Evolutionary conservation across 192 early-diverging fungal genomes (phyloP).

Genomic region (Chytriomyces confervae): DNA sequence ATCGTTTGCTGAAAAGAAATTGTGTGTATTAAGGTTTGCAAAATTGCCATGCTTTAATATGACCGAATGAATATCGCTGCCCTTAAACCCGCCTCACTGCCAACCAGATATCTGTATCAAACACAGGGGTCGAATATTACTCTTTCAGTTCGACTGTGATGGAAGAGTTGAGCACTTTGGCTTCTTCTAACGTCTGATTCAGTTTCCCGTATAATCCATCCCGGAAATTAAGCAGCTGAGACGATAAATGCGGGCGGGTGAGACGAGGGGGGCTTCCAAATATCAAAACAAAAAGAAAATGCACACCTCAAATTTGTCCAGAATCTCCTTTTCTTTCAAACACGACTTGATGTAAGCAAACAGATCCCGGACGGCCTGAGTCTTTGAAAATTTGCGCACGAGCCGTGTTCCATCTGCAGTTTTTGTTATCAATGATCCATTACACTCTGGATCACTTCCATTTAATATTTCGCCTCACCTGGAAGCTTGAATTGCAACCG

Average conservation of each 20-base stretch:
- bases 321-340: constrained; percentile 49
- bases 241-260: neutral
- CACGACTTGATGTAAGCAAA: constrained; percentile 85
- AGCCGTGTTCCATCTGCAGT: constrained; percentile 71
- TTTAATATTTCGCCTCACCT: constrained; percentile 34
- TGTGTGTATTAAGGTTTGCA: neutral
- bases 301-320: constrained; percentile 74
- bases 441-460: neutral
- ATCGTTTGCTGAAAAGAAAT: no score
- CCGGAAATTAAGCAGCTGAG: constrained; percentile 65
- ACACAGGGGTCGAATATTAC: neutral
- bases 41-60: neutral
- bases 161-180: constrained; percentile 55
- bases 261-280: neutral
- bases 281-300: constrained; percentile 4
- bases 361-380: constrained; percentile 72
- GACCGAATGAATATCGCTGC: no score
- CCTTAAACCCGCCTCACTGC: neutral
- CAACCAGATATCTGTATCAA: neutral
- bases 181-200: constrained; percentile 74
- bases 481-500: constrained; percentile 85
- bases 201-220: constrained; percentile 67
- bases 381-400: constrained; percentile 77
- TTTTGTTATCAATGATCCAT: neutral
- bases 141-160: constrained; percentile 50